Evolutionary conservation across 805 yeast species (phyloP).

Genomic region (Candida boleticola): DNA sequence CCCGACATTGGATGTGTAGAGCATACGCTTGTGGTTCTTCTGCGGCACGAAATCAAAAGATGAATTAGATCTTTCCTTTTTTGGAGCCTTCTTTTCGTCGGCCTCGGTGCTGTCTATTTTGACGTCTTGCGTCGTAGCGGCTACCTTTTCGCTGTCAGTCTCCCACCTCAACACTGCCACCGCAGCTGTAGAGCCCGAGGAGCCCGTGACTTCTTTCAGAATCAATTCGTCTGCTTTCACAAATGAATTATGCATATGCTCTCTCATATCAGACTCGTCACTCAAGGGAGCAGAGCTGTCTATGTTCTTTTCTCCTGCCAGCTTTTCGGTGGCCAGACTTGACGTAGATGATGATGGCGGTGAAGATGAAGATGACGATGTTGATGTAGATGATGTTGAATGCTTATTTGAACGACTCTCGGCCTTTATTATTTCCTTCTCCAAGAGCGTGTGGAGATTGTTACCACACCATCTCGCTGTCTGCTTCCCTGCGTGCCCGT

Average conservation of each 20-base stretch:
- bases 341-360: not conserved
- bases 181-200: slow-evolving; percentile 93
- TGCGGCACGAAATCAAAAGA: slow-evolving; percentile 50
- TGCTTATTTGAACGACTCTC: slow-evolving; percentile 12
- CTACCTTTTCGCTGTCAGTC: slow-evolving; percentile 17
- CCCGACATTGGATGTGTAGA: slow-evolving; percentile 94
- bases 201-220: slow-evolving; percentile 57
- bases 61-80: slow-evolving; percentile 11
- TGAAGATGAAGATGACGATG: not conserved
- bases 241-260: slow-evolving; percentile 67
- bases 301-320: not conserved
- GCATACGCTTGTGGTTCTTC: slow-evolving; percentile 59
- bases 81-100: slow-evolving; percentile 3
- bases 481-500: slow-evolving; percentile 95
- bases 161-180: slow-evolving; percentile 93
- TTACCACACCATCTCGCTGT: slow-evolving; percentile 96
- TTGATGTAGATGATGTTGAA: slow-evolving; percentile 33
- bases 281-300: slow-evolving; percentile 16
- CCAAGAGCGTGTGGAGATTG: slow-evolving; percentile 69
- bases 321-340: not conserved
- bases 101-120: slow-evolving; percentile 3
- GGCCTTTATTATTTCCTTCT: slow-evolving; percentile 45
- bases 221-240: slow-evolving; percentile 72
- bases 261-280: slow-evolving; percentile 52
- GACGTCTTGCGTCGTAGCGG: not conserved